Percentiles rank a stretch among this genome's conserved stretches.
phyloP scores from a whole-genome alignment of 2,329 filamentous ascomycete species.

The Pseudonectria foliicola region DNA sequence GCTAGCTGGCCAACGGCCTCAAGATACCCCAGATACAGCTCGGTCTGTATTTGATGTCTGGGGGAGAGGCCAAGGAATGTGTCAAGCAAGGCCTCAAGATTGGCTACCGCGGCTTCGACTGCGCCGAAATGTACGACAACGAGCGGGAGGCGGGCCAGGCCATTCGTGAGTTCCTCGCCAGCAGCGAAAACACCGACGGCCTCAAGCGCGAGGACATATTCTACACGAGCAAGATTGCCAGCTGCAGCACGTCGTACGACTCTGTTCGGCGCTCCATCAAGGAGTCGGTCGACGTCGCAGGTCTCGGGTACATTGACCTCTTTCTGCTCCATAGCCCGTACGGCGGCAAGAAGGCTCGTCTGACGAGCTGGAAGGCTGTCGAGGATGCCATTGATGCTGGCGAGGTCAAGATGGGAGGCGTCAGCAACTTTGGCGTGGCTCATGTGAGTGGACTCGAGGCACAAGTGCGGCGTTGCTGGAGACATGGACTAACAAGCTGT shows the following conservation, averaged over 20 bases:
- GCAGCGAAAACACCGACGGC: constrained; percentile 38
- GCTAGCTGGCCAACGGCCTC: constrained; percentile 55
- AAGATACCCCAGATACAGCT: constrained; percentile 66
- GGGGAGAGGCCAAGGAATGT: constrained; percentile 49
- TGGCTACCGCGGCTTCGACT: constrained; percentile 46
- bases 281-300: constrained; percentile 55
- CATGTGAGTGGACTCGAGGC: constrained; percentile 63
- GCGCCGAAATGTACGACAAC: constrained; percentile 55
- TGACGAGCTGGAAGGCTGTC: constrained; percentile 69
- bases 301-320: constrained; percentile 68
- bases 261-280: constrained; percentile 59
- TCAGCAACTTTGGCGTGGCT: constrained; percentile 71
- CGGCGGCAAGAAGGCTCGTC: constrained; percentile 59
- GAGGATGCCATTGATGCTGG: constrained; percentile 69
- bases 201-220: constrained; percentile 64
- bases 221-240: constrained; percentile 73
- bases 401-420: constrained; percentile 63
- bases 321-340: constrained; percentile 77
- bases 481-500: neutral
- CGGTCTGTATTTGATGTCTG: constrained; percentile 65
- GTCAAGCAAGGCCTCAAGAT: constrained; percentile 51
- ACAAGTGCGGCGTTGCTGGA: fast-evolving
- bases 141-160: constrained; percentile 63
- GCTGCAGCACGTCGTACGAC: constrained; percentile 58
- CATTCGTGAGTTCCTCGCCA: constrained; percentile 50